phyloP scores from a whole-genome alignment of 495 filamentous ascomycete species.

The Penicillium daleae region DNA sequence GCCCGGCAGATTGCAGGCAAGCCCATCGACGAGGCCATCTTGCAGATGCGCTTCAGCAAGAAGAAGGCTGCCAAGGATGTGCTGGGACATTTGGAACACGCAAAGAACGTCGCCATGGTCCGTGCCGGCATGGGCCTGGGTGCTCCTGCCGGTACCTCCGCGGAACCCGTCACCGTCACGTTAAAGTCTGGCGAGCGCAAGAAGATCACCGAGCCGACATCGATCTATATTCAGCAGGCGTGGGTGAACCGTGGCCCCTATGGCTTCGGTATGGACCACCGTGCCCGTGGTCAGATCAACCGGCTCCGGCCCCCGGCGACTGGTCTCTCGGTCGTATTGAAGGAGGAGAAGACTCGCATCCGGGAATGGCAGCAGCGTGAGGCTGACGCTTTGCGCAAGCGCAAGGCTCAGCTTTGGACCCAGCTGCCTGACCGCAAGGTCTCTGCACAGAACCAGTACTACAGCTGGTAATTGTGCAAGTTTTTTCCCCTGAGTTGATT shows the following conservation, averaged over 20 bases:
- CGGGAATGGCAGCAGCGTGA: constrained; percentile 76
- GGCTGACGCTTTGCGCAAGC: constrained; percentile 68
- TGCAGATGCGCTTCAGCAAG: constrained; percentile 93
- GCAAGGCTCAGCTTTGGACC: constrained; percentile 76
- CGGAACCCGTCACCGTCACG: constrained; percentile 41
- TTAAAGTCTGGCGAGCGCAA: constrained; percentile 54
- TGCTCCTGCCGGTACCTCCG: constrained; percentile 23
- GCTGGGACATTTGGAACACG: constrained; percentile 71
- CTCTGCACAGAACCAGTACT: constrained; percentile 77
- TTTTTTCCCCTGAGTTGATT: constrained; percentile 9
- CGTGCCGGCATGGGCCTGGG: constrained; percentile 81
- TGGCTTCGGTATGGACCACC: constrained; percentile 57
- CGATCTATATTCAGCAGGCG: constrained; percentile 84
- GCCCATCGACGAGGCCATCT: constrained; percentile 86
- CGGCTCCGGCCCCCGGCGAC: constrained; percentile 67
- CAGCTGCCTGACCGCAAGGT: constrained; percentile 73
- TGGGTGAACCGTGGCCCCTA: constrained; percentile 84
- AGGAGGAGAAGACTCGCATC: constrained; percentile 89
- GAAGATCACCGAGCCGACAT: constrained; percentile 66
- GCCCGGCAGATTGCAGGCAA: constrained; percentile 89
- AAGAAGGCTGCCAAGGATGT: constrained; percentile 91
- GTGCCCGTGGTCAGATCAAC: constrained; percentile 70
- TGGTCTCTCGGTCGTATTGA: constrained; percentile 79
- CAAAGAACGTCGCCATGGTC: constrained; percentile 76
- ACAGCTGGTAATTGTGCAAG: constrained; percentile 69